These are phyloP conservation scores for Hibiscus tridactylites DNA, from an alignment of 345 rosid species.

Conservation along the genomic window DNA sequence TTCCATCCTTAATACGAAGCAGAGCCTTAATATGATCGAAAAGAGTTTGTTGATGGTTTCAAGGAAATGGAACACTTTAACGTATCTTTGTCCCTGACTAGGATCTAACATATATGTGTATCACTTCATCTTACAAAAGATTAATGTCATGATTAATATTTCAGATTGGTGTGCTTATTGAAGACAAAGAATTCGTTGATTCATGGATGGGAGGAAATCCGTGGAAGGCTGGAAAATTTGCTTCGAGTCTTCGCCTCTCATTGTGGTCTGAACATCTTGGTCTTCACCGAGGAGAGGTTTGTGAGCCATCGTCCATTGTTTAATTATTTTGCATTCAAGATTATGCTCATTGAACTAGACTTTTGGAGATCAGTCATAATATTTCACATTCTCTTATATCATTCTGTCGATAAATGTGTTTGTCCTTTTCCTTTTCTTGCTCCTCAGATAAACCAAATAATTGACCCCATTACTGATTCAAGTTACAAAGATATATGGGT, in stretches of 20 bases:
- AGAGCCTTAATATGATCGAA: not conserved
- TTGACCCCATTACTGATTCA: slow-evolving; percentile 80
- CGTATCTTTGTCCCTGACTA: not conserved
- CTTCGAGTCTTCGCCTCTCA: slow-evolving; percentile 77
- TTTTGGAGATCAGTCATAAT: not conserved
- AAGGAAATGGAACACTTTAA: not conserved
- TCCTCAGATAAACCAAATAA: slow-evolving; percentile 50
- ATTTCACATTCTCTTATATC: not conserved
- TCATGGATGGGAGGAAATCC: slow-evolving; percentile 90
- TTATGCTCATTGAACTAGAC: not conserved
- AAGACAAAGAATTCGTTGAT: slow-evolving; percentile 80
- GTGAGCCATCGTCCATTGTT: slow-evolving; percentile 8
- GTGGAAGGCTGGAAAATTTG: slow-evolving; percentile 92
- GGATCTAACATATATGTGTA: not conserved
- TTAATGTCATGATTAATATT: slow-evolving; percentile 12
- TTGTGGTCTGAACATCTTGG: slow-evolving; percentile 99
- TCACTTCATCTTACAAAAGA: slow-evolving; percentile 1
- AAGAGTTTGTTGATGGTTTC: not conserved
- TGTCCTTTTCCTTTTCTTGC: slow-evolving; percentile 10
- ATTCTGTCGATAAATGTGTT: slow-evolving; percentile 11
- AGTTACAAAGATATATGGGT: slow-evolving; percentile 80
- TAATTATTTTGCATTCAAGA: not conserved
- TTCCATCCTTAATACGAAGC: too few relatives aligned
- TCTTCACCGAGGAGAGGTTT: slow-evolving; percentile 64
- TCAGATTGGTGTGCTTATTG: slow-evolving; percentile 86